A percentile compares a stretch with the other conserved stretches of the same genome.
Conservation (phyloP, 208 protist genomes). For the Acanthamoeba pearcei region DNA sequence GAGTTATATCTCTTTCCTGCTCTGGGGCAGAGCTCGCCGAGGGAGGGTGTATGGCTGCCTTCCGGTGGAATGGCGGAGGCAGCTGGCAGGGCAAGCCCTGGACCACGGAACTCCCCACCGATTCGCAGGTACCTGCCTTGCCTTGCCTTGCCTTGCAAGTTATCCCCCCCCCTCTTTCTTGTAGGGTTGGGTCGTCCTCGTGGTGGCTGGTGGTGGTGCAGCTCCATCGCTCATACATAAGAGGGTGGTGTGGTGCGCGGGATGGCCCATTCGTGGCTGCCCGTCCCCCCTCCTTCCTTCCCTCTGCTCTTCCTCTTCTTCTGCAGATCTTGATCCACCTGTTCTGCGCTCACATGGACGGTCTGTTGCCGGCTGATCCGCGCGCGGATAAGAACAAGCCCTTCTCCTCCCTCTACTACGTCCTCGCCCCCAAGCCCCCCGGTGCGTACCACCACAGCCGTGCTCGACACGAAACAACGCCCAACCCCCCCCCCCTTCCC, state of each 20-base stretch:
- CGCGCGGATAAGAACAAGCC: conserved; percentile 25
- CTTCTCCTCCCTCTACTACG: conserved; percentile 51
- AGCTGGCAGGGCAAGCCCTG: conserved; percentile 55
- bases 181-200: no score
- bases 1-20: no score
- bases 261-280: no score
- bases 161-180: no score
- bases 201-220: no score
- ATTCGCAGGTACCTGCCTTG: neutral
- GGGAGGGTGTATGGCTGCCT: conserved; percentile 58
- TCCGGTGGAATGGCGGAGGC: conserved; percentile 62
- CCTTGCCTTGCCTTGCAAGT: no score
- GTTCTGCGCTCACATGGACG: conserved; percentile 52
- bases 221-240: no score
- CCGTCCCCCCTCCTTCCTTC: neutral
- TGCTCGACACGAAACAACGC: no score
- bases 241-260: no score
- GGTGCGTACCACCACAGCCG: neutral
- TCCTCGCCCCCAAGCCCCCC: conserved; percentile 16
- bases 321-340: conserved; percentile 58
- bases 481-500: no score
- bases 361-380: neutral
- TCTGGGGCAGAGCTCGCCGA: conserved; percentile 54
- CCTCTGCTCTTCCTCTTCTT: neutral
- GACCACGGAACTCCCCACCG: conserved; percentile 57